Evolutionary conservation across 1,139 yeast species (phyloP).

Genomic region (Geotrichum reessii): DNA sequence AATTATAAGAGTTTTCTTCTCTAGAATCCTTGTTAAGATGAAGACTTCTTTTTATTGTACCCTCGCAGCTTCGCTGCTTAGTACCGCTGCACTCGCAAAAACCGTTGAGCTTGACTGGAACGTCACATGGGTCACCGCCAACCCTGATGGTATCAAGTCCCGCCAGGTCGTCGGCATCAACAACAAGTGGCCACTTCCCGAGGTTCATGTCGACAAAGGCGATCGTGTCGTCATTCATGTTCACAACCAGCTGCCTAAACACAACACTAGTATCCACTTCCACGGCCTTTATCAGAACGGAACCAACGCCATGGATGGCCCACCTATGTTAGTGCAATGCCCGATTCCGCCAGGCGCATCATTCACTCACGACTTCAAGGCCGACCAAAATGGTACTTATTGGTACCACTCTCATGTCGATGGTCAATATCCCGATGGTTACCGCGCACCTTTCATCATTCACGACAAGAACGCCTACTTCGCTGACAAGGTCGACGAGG

Average conservation of each 20-base stretch:
- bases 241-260: slow-evolving; percentile 56
- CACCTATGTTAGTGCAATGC: slow-evolving; percentile 80
- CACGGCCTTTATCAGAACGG: slow-evolving; percentile 87
- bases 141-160: slow-evolving; percentile 68
- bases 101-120: slow-evolving; percentile 69
- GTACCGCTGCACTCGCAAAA: slow-evolving; percentile 41
- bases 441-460: slow-evolving; percentile 74
- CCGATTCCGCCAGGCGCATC: slow-evolving; percentile 73
- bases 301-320: slow-evolving; percentile 77
- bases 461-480: slow-evolving; percentile 51
- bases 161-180: slow-evolving; percentile 75
- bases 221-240: slow-evolving; percentile 68
- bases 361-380: slow-evolving; percentile 72
- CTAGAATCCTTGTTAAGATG: background rate
- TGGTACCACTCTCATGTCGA: slow-evolving; percentile 96
- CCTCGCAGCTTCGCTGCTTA: slow-evolving; percentile 12
- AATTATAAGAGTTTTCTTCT: background rate
- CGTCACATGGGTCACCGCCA: slow-evolving; percentile 62
- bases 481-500: slow-evolving; percentile 63
- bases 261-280: slow-evolving; percentile 77
- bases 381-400: slow-evolving; percentile 78
- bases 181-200: slow-evolving; percentile 82
- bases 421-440: slow-evolving; percentile 87
- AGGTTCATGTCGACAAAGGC: slow-evolving; percentile 61
- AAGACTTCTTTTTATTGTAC: background rate